Conservation (phyloP, 2,329 filamentous ascomycete species). For the Calonectria fujianensis region DNA sequence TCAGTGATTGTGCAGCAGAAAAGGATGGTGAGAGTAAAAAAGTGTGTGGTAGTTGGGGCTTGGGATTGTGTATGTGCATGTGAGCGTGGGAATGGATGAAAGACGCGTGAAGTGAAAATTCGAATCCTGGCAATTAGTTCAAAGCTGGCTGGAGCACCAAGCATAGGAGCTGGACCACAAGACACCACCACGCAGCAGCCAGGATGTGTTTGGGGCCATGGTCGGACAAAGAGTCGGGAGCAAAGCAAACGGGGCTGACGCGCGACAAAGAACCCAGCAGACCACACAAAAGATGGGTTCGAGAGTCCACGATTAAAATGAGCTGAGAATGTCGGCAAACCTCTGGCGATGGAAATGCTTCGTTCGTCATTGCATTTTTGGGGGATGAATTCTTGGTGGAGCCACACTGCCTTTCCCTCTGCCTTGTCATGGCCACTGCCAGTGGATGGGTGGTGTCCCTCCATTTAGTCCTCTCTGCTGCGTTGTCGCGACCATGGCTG, state of each 20-base stretch:
- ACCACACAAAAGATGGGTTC: slow-evolving; percentile 38
- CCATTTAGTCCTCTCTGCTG: slow-evolving; percentile 50
- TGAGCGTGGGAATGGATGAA: slow-evolving; percentile 24
- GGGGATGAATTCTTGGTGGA: slow-evolving; percentile 50
- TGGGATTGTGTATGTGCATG: slow-evolving; percentile 20
- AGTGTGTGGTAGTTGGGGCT: slow-evolving; percentile 27
- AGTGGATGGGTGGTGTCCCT: slow-evolving; percentile 48
- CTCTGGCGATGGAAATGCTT: slow-evolving; percentile 45
- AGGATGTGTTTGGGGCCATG: slow-evolving; percentile 40
- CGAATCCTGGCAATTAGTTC: slow-evolving; percentile 32
- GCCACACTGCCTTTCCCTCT: slow-evolving; percentile 45
- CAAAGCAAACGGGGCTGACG: slow-evolving; percentile 35
- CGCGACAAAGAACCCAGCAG: slow-evolving; percentile 46
- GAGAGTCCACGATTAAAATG: slow-evolving; percentile 45
- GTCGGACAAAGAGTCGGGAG: slow-evolving; percentile 52
- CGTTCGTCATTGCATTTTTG: slow-evolving; percentile 45
- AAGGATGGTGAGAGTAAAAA: slow-evolving; percentile 16
- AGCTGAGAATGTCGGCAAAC: slow-evolving; percentile 46
- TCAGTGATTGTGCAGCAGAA: slow-evolving; percentile 50
- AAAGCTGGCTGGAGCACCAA: slow-evolving; percentile 36
- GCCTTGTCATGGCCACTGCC: slow-evolving; percentile 34
- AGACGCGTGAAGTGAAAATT: slow-evolving; percentile 12
- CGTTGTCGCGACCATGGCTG: slow-evolving; percentile 48
- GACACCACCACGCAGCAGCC: slow-evolving; percentile 16
- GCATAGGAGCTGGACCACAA: slow-evolving; percentile 35